Evolutionary conservation across 2,329 filamentous ascomycete genomes (phyloP).

Genomic region (Cyphellophora attinorum): DNA sequence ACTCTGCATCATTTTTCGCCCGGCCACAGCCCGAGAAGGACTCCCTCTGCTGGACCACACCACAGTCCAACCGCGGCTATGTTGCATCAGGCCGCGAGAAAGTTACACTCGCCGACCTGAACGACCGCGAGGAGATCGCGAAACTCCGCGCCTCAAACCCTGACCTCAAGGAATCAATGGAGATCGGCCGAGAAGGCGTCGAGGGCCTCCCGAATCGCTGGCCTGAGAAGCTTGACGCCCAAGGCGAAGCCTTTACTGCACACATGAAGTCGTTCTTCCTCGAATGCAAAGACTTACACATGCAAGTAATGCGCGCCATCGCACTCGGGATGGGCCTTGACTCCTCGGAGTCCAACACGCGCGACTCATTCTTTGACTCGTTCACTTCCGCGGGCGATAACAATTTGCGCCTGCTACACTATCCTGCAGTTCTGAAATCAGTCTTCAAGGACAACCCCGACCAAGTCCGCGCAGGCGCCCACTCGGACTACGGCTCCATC

Average conservation of each 20-base stretch:
- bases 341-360: too few species aligned
- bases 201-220: constrained; percentile 64
- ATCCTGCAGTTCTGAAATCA: constrained; percentile 57
- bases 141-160: constrained; percentile 43
- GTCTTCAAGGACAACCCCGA: constrained; percentile 58
- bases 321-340: constrained; percentile 70
- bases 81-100: constrained; percentile 64
- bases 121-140: constrained; percentile 48
- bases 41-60: constrained; percentile 59
- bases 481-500: constrained; percentile 55
- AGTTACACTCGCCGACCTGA: constrained; percentile 42
- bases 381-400: constrained; percentile 65
- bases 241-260: constrained; percentile 54
- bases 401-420: constrained; percentile 65
- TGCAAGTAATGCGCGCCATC: constrained; percentile 73
- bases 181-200: constrained; percentile 53
- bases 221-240: constrained; percentile 48
- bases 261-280: constrained; percentile 67
- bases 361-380: constrained; percentile 57
- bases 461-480: constrained; percentile 64
- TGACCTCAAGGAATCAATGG: constrained; percentile 49
- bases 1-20: constrained; percentile 62
- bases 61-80: constrained; percentile 66
- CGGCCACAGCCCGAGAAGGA: constrained; percentile 56
- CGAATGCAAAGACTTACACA: constrained; percentile 65